A percentile compares a stretch with the other conserved stretches of the same genome.
These are phyloP conservation scores for Tribonema minus DNA, from an alignment of 108 stramenopile species.

Conservation along the genomic window DNA sequence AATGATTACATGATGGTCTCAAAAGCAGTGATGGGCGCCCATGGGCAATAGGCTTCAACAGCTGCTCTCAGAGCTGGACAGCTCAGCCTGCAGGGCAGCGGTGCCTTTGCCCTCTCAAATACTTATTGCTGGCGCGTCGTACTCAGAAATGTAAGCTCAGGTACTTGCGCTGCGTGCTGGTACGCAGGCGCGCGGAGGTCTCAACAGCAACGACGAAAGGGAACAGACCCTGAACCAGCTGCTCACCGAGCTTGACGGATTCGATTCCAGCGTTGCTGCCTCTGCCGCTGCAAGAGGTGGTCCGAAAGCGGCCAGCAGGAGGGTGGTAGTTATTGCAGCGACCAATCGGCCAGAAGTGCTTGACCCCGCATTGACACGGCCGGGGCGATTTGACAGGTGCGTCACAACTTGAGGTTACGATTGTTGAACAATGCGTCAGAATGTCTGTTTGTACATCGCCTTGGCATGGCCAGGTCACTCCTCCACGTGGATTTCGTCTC, in stretches of 20 bases:
- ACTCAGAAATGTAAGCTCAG: too few species aligned
- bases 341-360: slow-evolving; percentile 67
- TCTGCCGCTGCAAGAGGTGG: neutral
- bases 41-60: too few species aligned
- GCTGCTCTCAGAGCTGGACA: too few species aligned
- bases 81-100: too few species aligned
- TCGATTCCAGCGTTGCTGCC: slow-evolving; percentile 46
- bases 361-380: slow-evolving; percentile 79
- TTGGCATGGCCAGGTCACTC: slow-evolving; percentile 63
- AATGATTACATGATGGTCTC: too few species aligned
- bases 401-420: slow-evolving; percentile 70
- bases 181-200: slow-evolving; percentile 51
- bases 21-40: too few species aligned
- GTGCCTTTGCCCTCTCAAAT: too few species aligned
- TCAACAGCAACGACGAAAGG: slow-evolving; percentile 74
- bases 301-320: neutral
- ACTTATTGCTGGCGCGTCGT: too few species aligned
- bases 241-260: slow-evolving; percentile 91
- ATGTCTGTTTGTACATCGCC: slow-evolving; percentile 81
- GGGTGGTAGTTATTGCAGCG: slow-evolving; percentile 88
- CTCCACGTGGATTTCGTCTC: slow-evolving; percentile 55
- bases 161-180: too few species aligned
- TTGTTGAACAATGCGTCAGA: slow-evolving; percentile 77
- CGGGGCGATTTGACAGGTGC: slow-evolving; percentile 90
- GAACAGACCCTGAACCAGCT: slow-evolving; percentile 92